Percentiles rank a stretch among this genome's conserved stretches.
Conservation (phyloP, 164 flowering plant species). For the Cinnamomum micranthum region DNA sequence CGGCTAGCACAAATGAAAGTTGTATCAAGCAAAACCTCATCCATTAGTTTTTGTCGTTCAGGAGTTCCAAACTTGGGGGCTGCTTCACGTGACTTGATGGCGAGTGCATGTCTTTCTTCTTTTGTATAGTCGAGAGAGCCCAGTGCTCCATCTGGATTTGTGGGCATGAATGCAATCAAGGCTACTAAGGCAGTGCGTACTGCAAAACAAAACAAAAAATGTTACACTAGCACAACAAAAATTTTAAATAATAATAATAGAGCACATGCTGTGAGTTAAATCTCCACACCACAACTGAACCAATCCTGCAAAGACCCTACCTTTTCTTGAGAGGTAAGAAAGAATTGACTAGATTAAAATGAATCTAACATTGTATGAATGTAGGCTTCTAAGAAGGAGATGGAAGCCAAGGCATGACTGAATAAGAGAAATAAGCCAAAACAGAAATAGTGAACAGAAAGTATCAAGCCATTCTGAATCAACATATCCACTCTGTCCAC, state of each 20-base stretch:
- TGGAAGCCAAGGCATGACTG: too few species aligned
- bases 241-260: neutral
- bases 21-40: conserved; percentile 51
- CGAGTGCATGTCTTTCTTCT: conserved; percentile 84
- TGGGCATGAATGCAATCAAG: conserved; percentile 98
- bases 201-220: conserved; percentile 18
- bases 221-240: neutral
- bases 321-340: neutral
- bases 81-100: conserved; percentile 83
- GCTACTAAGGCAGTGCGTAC: conserved; percentile 96
- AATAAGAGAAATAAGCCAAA: too few species aligned
- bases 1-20: neutral
- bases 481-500: too few species aligned
- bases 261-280: neutral
- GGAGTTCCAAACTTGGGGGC: conserved; percentile 77
- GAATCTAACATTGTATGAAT: too few species aligned
- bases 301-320: too few species aligned
- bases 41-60: conserved; percentile 85
- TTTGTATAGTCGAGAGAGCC: conserved; percentile 86
- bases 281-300: too few species aligned
- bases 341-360: too few species aligned
- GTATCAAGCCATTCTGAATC: too few species aligned
- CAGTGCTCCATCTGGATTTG: conserved; percentile 86
- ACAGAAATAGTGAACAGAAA: too few species aligned
- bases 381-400: too few species aligned